Evolutionary conservation across 1,284 basidiomycete species (phyloP).

Genomic region (Pseudozyma flocculosa): DNA sequence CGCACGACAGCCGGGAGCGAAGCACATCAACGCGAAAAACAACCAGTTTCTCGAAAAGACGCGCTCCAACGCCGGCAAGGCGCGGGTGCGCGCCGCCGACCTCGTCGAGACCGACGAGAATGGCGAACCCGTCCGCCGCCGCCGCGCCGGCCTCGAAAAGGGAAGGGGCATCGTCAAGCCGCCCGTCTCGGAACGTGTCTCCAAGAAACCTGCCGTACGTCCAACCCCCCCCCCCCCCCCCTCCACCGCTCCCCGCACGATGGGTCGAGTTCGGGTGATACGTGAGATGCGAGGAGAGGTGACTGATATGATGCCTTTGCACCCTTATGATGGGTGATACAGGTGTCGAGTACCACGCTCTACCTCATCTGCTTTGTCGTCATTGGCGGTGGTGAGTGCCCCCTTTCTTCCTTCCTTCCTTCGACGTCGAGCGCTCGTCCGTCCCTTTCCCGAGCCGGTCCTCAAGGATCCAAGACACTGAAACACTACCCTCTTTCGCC

Average conservation of each 20-base stretch:
- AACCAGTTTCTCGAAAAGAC: slow-evolving; percentile 14
- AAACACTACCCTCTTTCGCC: background rate
- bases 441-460: no score
- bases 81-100: slow-evolving; percentile 12
- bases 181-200: background rate
- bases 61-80: slow-evolving; percentile 24
- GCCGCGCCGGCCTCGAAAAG: background rate
- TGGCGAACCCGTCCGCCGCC: background rate
- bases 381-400: slow-evolving; percentile 32
- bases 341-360: slow-evolving; percentile 6
- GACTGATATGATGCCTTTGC: no score
- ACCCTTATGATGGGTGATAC: slow-evolving; percentile 6
- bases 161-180: slow-evolving; percentile 20
- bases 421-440: background rate
- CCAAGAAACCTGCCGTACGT: no score
- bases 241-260: slow-evolving; percentile 1
- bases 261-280: slow-evolving; percentile 1
- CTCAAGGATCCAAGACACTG: no score
- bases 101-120: background rate
- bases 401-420: background rate
- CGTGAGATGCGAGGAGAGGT: no score
- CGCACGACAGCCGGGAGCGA: slow-evolving; percentile 11
- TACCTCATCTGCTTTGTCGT: slow-evolving; percentile 33
- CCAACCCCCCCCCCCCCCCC: no score
- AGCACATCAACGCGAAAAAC: slow-evolving; percentile 28